These are phyloP conservation scores for Boletus pseudo-olivaceus DNA, from an alignment of 768 basidiomycete species.

Conservation along the genomic window DNA sequence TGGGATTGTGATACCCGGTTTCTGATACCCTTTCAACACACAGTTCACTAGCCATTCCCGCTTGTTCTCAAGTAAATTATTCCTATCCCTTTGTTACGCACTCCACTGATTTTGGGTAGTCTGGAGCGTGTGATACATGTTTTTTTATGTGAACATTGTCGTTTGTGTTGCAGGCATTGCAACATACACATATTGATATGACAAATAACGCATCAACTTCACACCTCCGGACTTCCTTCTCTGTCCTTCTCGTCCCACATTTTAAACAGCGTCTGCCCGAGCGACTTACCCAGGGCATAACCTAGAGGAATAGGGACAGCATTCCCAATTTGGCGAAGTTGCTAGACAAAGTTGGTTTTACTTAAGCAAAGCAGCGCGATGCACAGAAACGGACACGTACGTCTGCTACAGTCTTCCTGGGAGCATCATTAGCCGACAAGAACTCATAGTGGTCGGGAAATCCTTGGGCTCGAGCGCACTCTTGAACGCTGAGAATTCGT, in stretches of 20 bases:
- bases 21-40: conserved; percentile 16
- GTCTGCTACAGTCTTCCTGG: conserved; percentile 41
- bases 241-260: conserved; percentile 44
- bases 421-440: conserved; percentile 40
- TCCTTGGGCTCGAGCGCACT: conserved; percentile 73
- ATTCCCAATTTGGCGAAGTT: conserved; percentile 76
- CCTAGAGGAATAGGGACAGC: conserved; percentile 74
- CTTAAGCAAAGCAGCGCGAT: conserved; percentile 1
- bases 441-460: conserved; percentile 74
- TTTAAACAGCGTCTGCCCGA: conserved; percentile 43
- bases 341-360: conserved; percentile 39
- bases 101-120: neutral
- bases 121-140: neutral
- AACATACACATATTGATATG: neutral
- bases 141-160: neutral
- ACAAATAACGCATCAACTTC: neutral
- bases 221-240: conserved; percentile 44
- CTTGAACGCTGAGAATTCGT: conserved; percentile 61
- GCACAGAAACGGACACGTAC: conserved; percentile 37
- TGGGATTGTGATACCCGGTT: conserved; percentile 13
- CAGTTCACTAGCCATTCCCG: neutral
- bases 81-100: conserved; percentile 1
- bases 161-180: neutral
- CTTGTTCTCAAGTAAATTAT: conserved; percentile 12
- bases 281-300: conserved; percentile 50